Percentiles rank a stretch among this genome's conserved stretches.
Evolutionary conservation across 495 filamentous ascomycete genomes (phyloP).

Genomic region (Tuber indicum): DNA sequence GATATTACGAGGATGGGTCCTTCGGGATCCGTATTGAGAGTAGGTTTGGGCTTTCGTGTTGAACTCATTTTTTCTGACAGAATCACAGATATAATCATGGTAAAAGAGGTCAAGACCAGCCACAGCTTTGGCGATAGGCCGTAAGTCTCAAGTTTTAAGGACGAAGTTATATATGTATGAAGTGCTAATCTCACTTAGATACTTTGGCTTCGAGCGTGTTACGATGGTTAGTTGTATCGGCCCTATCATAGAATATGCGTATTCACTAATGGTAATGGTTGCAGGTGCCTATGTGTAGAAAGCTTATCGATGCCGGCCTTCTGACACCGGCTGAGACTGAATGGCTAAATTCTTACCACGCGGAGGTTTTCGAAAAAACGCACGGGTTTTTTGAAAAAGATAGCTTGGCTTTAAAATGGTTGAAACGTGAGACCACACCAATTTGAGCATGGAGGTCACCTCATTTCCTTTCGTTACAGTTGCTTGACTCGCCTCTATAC

Average conservation of each 20-base stretch:
- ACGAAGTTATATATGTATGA: background rate
- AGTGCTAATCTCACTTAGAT: conserved; percentile 42
- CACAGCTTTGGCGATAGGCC: conserved; percentile 88
- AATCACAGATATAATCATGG: conserved; percentile 65
- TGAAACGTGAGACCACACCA: conserved; percentile 72
- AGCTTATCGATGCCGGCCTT: conserved; percentile 70
- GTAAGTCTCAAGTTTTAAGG: conserved; percentile 3
- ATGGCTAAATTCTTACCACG: conserved; percentile 84
- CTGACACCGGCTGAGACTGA: conserved; percentile 69
- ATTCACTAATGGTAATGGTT: conserved; percentile 6
- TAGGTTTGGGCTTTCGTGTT: conserved; percentile 41
- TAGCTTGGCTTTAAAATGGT: conserved; percentile 64
- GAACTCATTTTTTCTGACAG: conserved; percentile 25
- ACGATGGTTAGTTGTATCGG: conserved; percentile 62
- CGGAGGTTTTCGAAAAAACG: conserved; percentile 75
- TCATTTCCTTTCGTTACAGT: background rate
- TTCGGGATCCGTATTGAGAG: conserved; percentile 99
- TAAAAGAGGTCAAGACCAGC: conserved; percentile 75
- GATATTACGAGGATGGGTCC: conserved; percentile 94
- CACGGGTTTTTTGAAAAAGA: conserved; percentile 70
- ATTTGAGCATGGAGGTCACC: conserved; percentile 38
- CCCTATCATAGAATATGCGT: background rate
- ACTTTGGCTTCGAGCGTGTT: conserved; percentile 90
- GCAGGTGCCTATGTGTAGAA: conserved; percentile 68
- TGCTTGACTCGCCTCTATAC: background rate